Evolutionary conservation across 2,329 filamentous ascomycete genomes (phyloP).

Genomic region (Ophiostoma sp.): DNA sequence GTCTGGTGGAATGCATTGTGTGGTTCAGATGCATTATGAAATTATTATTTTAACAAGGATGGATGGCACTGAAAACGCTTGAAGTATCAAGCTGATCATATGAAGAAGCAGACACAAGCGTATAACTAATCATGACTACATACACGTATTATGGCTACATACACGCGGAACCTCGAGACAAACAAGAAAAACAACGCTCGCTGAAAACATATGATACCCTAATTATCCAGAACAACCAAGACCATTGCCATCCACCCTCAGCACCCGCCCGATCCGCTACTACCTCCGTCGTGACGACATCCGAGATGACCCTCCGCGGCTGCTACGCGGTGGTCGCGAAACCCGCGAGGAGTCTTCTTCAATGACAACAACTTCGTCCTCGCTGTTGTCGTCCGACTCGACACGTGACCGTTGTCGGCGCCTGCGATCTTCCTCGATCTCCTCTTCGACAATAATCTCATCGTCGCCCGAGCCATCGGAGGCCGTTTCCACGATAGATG

Average conservation of each 20-base stretch:
- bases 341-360: slow-evolving; percentile 16
- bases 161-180: too few relatives aligned
- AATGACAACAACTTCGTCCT: slow-evolving; percentile 22
- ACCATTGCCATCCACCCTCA: neutral
- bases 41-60: too few relatives aligned
- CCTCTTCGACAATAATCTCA: slow-evolving; percentile 22
- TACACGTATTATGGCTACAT: neutral
- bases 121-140: neutral
- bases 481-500: slow-evolving; percentile 6
- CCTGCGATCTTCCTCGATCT: neutral
- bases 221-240: neutral
- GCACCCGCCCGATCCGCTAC: neutral
- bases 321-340: neutral
- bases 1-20: too few relatives aligned
- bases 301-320: slow-evolving; percentile 1
- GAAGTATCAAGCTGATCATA: too few relatives aligned
- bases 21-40: too few relatives aligned
- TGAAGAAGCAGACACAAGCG: too few relatives aligned
- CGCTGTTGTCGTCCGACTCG: slow-evolving; percentile 11
- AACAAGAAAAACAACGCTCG: too few relatives aligned
- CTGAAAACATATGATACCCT: too few relatives aligned
- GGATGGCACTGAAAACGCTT: too few relatives aligned
- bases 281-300: neutral
- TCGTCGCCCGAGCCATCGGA: slow-evolving; percentile 16
- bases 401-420: slow-evolving; percentile 11